Conservation (phyloP, 192 early-diverging fungal species). For the Phlyctochytrium arcticum region DNA sequence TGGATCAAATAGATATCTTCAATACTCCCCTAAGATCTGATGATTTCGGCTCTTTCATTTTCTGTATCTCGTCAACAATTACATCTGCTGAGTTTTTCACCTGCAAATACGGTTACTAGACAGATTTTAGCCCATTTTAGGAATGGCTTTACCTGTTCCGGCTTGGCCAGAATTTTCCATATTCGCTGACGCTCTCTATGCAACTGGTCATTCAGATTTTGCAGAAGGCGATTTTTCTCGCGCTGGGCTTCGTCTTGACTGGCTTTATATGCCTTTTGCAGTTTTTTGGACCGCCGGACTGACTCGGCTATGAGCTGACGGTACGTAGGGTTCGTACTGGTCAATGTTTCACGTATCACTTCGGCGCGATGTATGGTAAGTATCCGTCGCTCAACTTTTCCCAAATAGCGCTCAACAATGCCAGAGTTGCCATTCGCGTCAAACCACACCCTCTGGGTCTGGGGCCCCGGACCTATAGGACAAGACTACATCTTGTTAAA, state of each 20-base stretch:
- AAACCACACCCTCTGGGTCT: slow-evolving; percentile 23
- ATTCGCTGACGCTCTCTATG: neutral
- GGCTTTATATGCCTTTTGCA: slow-evolving; percentile 1
- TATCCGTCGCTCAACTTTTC: slow-evolving; percentile 14
- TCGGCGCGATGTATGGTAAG: slow-evolving; percentile 27
- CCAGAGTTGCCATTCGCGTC: slow-evolving; percentile 18
- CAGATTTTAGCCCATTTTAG: neutral
- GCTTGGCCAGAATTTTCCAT: slow-evolving; percentile 12
- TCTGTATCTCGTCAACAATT: neutral
- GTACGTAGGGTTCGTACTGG: slow-evolving; percentile 7
- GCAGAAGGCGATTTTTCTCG: slow-evolving; percentile 12
- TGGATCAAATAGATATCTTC: no score
- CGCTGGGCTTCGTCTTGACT: slow-evolving; percentile 10
- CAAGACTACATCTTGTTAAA: slow-evolving; percentile 24
- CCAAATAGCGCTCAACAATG: slow-evolving; percentile 19
- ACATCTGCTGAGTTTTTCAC: neutral
- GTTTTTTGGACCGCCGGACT: neutral
- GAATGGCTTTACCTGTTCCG: slow-evolving; percentile 8
- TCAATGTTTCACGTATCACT: neutral
- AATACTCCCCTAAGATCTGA: neutral
- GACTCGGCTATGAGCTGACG: slow-evolving; percentile 15
- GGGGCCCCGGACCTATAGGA: slow-evolving; percentile 9
- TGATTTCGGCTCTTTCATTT: neutral
- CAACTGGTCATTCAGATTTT: slow-evolving; percentile 21
- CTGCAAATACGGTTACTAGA: neutral